Percentiles rank a stretch among this genome's conserved stretches.
phyloP scores from a whole-genome alignment of 805 yeast genomes.

The Blastobotrys terrestris region DNA sequence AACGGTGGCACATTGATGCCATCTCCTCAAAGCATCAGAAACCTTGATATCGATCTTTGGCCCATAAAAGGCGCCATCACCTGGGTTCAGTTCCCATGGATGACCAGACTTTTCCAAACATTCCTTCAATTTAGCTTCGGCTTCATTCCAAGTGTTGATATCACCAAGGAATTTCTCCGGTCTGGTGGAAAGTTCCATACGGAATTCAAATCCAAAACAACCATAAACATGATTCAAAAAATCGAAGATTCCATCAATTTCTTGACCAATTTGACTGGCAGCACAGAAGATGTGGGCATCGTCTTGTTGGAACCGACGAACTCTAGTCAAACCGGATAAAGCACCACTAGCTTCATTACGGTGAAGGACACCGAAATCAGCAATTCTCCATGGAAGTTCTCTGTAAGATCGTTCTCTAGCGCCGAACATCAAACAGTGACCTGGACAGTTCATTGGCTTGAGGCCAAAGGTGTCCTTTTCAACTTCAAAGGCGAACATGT shows the following conservation, averaged over 20 bases:
- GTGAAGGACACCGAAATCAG: conserved; percentile 95
- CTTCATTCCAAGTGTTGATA: conserved; percentile 86
- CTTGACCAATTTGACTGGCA: conserved; percentile 80
- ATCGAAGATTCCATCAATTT: conserved; percentile 78
- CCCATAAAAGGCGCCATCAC: conserved; percentile 96
- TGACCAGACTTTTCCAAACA: conserved; percentile 85
- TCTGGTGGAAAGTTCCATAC: conserved; percentile 95
- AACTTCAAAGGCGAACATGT: conserved; percentile 94
- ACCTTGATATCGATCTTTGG: conserved; percentile 97
- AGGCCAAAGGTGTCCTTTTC: conserved; percentile 94
- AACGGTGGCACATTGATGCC: conserved; percentile 99
- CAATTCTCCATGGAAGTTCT: conserved; percentile 98
- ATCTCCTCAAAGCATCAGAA: conserved; percentile 88
- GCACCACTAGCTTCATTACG: conserved; percentile 97
- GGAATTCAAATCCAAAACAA: conserved; percentile 87
- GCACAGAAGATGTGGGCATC: conserved; percentile 98
- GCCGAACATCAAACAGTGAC: conserved; percentile 91
- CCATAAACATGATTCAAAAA: conserved; percentile 84
- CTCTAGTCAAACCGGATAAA: conserved; percentile 89
- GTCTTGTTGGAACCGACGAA: conserved; percentile 98
- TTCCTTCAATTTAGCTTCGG: conserved; percentile 76
- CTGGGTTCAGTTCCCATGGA: conserved; percentile 90
- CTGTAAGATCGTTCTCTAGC: conserved; percentile 91
- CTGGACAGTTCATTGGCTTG: conserved; percentile 96
- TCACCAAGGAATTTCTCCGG: conserved; percentile 97